These are phyloP conservation scores for Phytophthora pini DNA, from an alignment of 352 stramenopile species.

Conservation along the genomic window DNA sequence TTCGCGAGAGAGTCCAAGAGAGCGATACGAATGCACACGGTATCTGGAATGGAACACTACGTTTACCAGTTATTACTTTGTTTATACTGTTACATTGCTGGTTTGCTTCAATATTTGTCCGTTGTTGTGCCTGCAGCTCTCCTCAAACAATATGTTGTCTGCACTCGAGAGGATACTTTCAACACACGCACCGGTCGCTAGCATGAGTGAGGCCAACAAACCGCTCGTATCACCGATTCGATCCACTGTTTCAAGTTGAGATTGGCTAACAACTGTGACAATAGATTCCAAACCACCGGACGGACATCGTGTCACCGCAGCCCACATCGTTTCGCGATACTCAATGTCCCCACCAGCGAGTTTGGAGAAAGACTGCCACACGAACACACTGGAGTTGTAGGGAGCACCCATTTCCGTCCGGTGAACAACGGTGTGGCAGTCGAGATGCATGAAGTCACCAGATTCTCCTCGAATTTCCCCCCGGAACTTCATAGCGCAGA, in stretches of 20 bases:
- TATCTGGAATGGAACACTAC: too few species aligned
- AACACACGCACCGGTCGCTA: slow-evolving; percentile 13
- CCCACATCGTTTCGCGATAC: slow-evolving; percentile 22
- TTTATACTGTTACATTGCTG: slow-evolving; percentile 1
- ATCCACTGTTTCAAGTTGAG: slow-evolving; percentile 3
- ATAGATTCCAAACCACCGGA: slow-evolving; percentile 10
- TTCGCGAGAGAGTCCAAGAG: not conserved
- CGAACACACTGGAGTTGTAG: slow-evolving; percentile 14
- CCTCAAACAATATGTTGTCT: slow-evolving; percentile 24
- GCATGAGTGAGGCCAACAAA: slow-evolving; percentile 10
- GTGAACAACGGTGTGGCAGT: slow-evolving; percentile 18
- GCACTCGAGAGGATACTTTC: slow-evolving; percentile 19
- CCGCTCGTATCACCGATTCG: not conserved
- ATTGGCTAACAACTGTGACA: slow-evolving; percentile 22
- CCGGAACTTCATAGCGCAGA: slow-evolving; percentile 20
- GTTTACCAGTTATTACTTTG: too few species aligned
- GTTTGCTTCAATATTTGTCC: not conserved
- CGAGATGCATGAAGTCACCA: not conserved
- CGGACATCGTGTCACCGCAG: slow-evolving; percentile 11
- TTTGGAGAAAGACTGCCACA: slow-evolving; percentile 19
- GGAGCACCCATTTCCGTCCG: not conserved
- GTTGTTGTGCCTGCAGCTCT: slow-evolving; percentile 2
- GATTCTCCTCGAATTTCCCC: slow-evolving; percentile 1
- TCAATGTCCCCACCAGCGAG: not conserved
- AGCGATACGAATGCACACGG: too few species aligned